Evolutionary conservation across 192 early-diverging fungal species (phyloP).

Genomic region (Umbelopsis ramanniana): DNA sequence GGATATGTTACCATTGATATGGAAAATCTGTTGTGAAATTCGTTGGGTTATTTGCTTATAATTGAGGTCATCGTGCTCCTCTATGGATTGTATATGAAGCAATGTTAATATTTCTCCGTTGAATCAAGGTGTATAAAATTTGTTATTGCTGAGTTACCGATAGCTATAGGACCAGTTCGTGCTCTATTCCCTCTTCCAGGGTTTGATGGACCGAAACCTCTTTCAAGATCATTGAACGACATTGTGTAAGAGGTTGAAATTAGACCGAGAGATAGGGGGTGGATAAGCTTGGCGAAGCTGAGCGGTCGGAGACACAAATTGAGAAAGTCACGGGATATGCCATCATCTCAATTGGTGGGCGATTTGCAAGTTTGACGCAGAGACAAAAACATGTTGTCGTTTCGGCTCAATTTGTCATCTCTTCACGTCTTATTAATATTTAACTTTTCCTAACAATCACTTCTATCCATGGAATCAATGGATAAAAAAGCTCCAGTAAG

Average conservation of each 20-base stretch:
- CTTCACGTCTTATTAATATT: background rate
- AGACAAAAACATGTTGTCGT: background rate
- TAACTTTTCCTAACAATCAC: background rate
- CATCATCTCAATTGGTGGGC: background rate
- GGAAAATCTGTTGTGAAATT: conserved; percentile 85
- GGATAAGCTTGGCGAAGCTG: conserved; percentile 1
- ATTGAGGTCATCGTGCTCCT: conserved; percentile 48
- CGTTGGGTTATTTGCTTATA: conserved; percentile 63
- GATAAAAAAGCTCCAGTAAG: too few relatives aligned
- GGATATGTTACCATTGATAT: conserved; percentile 84
- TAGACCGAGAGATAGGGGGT: background rate
- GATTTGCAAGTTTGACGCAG: background rate
- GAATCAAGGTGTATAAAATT: background rate
- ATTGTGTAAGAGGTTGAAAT: conserved; percentile 37
- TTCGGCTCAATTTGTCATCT: background rate
- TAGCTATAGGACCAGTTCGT: conserved; percentile 6
- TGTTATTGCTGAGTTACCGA: background rate
- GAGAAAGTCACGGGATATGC: conserved; percentile 16
- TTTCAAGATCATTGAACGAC: conserved; percentile 73
- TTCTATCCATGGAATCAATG: too few relatives aligned
- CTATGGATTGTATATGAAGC: background rate
- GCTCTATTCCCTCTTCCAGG: background rate
- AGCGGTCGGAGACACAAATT: background rate
- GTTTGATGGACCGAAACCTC: conserved; percentile 38
- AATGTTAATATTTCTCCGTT: background rate